phyloP scores from a whole-genome alignment of 2,329 filamentous ascomycete species.

The Stagonosporopsis vannaccii region DNA sequence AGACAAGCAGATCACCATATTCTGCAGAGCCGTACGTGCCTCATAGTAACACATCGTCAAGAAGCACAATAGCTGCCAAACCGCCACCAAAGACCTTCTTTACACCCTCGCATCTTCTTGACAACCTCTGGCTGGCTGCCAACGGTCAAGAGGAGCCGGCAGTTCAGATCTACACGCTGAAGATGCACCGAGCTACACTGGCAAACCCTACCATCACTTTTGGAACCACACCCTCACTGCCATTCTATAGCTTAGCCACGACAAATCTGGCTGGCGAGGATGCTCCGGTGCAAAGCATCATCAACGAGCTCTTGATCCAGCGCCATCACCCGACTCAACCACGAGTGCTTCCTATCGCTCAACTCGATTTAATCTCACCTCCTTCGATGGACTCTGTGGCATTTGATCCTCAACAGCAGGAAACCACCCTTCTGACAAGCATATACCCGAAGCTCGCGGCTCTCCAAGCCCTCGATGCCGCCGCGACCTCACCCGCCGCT shows the following conservation, averaged over 20 bases:
- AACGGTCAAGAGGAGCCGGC: slow-evolving; percentile 67
- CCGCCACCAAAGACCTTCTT: slow-evolving; percentile 45
- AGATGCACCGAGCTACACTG: slow-evolving; percentile 55
- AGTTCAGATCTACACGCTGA: slow-evolving; percentile 48
- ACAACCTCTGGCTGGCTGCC: slow-evolving; percentile 71
- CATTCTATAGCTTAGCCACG: slow-evolving; percentile 72
- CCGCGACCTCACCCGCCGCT: slow-evolving; percentile 55
- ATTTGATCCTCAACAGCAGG: slow-evolving; percentile 43
- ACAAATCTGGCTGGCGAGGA: slow-evolving; percentile 60
- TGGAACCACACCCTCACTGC: slow-evolving; percentile 72
- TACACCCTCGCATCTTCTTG: slow-evolving; percentile 66
- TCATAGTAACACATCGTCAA: slow-evolving; percentile 45
- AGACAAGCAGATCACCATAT: slow-evolving; percentile 72
- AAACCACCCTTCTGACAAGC: slow-evolving; percentile 47
- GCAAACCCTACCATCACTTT: slow-evolving; percentile 61
- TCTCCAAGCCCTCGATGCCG: slow-evolving; percentile 54
- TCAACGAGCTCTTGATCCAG: slow-evolving; percentile 49
- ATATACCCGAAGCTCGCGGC: slow-evolving; percentile 59
- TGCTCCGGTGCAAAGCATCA: slow-evolving; percentile 56
- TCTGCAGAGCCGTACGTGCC: slow-evolving; percentile 57
- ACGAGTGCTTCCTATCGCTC: slow-evolving; percentile 49
- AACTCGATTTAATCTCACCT: slow-evolving; percentile 48
- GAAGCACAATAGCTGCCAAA: slow-evolving; percentile 25
- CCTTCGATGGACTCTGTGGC: slow-evolving; percentile 40
- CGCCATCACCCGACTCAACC: slow-evolving; percentile 50